These are phyloP conservation scores for Rhododendron ovatum DNA, from an alignment of 148 eudicot species.

Conservation along the genomic window DNA sequence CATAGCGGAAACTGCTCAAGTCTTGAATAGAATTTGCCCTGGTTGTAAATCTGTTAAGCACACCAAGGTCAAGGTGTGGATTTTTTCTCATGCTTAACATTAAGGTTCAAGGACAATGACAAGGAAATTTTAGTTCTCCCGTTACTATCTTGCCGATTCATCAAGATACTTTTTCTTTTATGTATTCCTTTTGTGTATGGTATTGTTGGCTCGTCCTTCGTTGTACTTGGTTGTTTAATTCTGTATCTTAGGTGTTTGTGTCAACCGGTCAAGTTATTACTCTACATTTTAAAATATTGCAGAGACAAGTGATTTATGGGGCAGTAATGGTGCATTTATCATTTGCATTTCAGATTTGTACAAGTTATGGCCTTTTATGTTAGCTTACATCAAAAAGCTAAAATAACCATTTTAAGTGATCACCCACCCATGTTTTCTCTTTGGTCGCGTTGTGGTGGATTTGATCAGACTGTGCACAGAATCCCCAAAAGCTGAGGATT, in stretches of 20 bases:
- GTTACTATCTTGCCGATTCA: not conserved
- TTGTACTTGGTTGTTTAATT: not conserved
- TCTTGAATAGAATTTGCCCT: constrained; percentile 83
- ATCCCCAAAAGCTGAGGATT: not conserved
- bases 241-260: not conserved
- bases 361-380: not conserved
- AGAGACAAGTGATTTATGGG: not conserved
- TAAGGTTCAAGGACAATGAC: not conserved
- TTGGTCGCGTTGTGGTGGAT: not conserved
- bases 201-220: not conserved
- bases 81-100: constrained; percentile 13
- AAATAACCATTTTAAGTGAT: not conserved
- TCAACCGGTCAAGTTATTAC: not conserved
- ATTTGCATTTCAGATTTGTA: not conserved
- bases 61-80: constrained; percentile 62
- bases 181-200: not conserved
- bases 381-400: not conserved
- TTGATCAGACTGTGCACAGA: not conserved
- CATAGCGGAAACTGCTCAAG: constrained; percentile 68
- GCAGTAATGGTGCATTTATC: not conserved
- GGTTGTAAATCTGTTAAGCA: constrained; percentile 67
- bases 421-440: not conserved
- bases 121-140: not conserved
- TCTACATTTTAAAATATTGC: not conserved
- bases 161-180: not conserved